Percentiles rank a stretch among this genome's conserved stretches.
Evolutionary conservation across 2,329 filamentous ascomycete genomes (phyloP).

Genomic region (Fusarium nelsonii): DNA sequence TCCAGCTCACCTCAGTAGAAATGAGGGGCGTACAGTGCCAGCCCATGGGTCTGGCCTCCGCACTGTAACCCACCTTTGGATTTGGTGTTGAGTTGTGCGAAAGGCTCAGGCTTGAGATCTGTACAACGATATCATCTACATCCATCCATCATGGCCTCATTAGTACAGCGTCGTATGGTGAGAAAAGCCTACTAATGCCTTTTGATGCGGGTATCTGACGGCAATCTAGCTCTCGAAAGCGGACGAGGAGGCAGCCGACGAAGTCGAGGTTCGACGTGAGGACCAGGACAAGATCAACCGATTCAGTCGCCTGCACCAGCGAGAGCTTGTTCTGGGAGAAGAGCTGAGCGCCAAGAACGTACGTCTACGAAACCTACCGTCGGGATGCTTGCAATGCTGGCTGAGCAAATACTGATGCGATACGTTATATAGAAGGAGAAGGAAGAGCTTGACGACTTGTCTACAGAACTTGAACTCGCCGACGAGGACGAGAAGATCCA

Average conservation of each 20-base stretch:
- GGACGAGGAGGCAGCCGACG: conserved; percentile 85
- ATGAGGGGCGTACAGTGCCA: conserved; percentile 44
- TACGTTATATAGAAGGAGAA: conserved; percentile 83
- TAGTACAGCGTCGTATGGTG: conserved; percentile 73
- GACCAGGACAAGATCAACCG: conserved; percentile 99
- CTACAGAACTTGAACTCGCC: conserved; percentile 89
- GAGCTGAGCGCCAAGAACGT: conserved; percentile 84
- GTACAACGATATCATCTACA: conserved; percentile 33
- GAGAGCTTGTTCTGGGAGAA: conserved; percentile 82
- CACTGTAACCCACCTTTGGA: conserved; percentile 48
- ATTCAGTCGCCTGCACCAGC: conserved; percentile 94
- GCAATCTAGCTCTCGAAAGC: conserved; percentile 84
- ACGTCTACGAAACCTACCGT: conserved; percentile 49
- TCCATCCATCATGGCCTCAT: conserved; percentile 54
- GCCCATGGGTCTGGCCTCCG: neutral
- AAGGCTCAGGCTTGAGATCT: conserved; percentile 28
- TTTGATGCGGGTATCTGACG: conserved; percentile 24
- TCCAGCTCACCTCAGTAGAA: neutral
- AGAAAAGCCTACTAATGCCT: conserved; percentile 6
- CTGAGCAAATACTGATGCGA: conserved; percentile 36
- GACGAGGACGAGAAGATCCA: conserved; percentile 95
- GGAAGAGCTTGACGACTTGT: conserved; percentile 95
- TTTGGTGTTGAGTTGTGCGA: conserved; percentile 35
- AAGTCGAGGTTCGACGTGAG: conserved; percentile 93
- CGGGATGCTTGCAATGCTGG: neutral